phyloP scores from a whole-genome alignment of 768 basidiomycete species.

The Russula sp. region DNA sequence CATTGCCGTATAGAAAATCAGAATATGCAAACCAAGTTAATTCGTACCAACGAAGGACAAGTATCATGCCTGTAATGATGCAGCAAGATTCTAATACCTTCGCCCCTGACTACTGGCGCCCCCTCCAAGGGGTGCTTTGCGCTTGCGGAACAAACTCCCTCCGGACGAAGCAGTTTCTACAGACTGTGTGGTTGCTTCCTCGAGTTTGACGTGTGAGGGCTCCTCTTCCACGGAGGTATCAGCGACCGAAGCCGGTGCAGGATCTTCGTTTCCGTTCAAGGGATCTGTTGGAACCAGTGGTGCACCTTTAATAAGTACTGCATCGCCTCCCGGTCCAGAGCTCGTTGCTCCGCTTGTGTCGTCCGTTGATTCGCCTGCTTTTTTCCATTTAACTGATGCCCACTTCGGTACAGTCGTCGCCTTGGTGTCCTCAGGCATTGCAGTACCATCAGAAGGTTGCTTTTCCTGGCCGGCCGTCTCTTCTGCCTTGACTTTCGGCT shows the following conservation, averaged over 20 bases:
- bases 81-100: conserved; percentile 13
- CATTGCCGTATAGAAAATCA: not conserved
- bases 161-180: conserved; percentile 2
- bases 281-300: not conserved
- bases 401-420: conserved; percentile 25
- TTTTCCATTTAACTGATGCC: conserved; percentile 30
- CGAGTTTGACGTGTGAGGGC: conserved; percentile 17
- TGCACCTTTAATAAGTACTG: not conserved
- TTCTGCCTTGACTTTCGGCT: conserved; percentile 44
- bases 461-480: not conserved
- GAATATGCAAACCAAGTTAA: not conserved
- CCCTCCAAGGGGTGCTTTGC: conserved; percentile 24
- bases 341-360: not conserved
- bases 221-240: conserved; percentile 16
- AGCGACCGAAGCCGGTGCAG: not conserved
- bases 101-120: conserved; percentile 22
- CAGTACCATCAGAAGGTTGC: not conserved
- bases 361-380: conserved; percentile 15
- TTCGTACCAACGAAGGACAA: not conserved
- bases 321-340: not conserved
- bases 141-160: conserved; percentile 29
- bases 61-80: not conserved
- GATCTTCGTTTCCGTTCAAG: not conserved
- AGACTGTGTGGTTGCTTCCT: conserved; percentile 2
- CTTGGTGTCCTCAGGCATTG: not conserved